Evolutionary conservation across 2,329 filamentous ascomycete species (phyloP).

Genomic region (Sphaerulina musiva): DNA sequence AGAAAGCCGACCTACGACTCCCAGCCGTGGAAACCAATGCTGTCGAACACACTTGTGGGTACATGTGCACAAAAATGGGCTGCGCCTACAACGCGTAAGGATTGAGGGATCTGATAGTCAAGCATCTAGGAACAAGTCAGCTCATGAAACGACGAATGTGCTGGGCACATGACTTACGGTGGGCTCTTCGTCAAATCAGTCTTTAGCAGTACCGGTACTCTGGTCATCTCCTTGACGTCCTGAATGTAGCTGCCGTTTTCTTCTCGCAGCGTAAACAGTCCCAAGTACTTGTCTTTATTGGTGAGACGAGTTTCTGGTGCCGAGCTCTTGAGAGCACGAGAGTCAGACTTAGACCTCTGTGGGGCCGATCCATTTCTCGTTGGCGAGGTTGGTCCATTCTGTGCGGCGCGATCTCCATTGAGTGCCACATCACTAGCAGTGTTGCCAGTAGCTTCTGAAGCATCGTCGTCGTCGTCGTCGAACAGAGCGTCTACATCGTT

Average conservation of each 20-base stretch:
- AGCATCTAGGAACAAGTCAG: conserved; percentile 54
- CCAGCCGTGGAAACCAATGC: no score
- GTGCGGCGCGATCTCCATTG: conserved; percentile 73
- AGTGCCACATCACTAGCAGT: conserved; percentile 80
- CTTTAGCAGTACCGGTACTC: conserved; percentile 96
- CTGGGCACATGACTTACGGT: conserved; percentile 64
- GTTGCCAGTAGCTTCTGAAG: conserved; percentile 80
- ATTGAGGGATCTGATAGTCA: conserved; percentile 78
- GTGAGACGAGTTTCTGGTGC: conserved; percentile 71
- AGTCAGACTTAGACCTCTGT: conserved; percentile 86
- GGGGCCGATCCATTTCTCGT: conserved; percentile 67
- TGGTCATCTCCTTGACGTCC: conserved; percentile 95
- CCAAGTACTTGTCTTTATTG: conserved; percentile 95
- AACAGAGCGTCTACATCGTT: conserved; percentile 94
- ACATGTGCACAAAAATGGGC: background rate
- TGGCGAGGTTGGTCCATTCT: conserved; percentile 90
- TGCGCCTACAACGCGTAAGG: conserved; percentile 56
- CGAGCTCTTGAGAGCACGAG: conserved; percentile 72
- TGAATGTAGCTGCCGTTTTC: conserved; percentile 95
- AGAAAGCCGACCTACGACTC: background rate
- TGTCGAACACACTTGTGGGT: no score
- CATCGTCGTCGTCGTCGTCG: conserved; percentile 68
- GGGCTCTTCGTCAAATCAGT: conserved; percentile 98
- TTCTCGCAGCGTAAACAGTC: conserved; percentile 81
- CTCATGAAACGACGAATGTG: background rate